Evolutionary conservation across 129 eudicot genomes (phyloP), one percentile per base, ranked within the genome.

Genomic region (Glebionis coronaria): DNA sequence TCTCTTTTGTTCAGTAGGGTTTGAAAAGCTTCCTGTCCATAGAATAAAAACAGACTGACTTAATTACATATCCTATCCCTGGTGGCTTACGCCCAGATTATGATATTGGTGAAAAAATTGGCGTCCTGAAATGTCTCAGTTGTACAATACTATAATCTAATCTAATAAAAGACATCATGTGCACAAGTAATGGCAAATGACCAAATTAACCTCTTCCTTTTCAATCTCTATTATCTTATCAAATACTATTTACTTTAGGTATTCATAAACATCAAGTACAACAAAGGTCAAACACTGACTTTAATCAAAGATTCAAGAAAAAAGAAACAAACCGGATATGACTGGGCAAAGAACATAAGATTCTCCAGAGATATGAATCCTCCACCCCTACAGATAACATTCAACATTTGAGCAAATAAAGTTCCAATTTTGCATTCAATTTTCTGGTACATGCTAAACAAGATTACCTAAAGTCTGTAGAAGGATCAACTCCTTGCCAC

Each of bases 401-500:
- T 13, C 63, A 54, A 78, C 52, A 13, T 11, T 55, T 71, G 9
- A 63, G 42, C 42, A 35, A 35, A 59, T 62, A 64, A 16, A 68
- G 27, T 12, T 50, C 46, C 25, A 70, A 54, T 65, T 35, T 67
- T 54, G 65, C 21, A 44, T 28, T 54, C 14, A 45, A 46, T 14
- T 29, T 7, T n/a, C 31, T 65, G 42, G 20, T 25, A 44, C 42
- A 28, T 52, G 42, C 9, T 31, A 61, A 38, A 49, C 45, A 54
- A 20, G 25, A 31, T 63, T 66, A 90, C 99, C 99, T 87, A 75
- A 94, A 94, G 72, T 94, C 99, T 59, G 99, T 94, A 44, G 99
- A 87, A 63, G 99, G 99, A 73, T 94, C 99, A 65, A 81, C 53
- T 76, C 99, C 99, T 77, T 94, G 99, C 99, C 99, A 94, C 14